A percentile compares a stretch with the other conserved stretches of the same genome.
These are phyloP conservation scores for Aspergillus sp. DNA, from an alignment of 2,329 filamentous ascomycete species.

Conservation along the genomic window DNA sequence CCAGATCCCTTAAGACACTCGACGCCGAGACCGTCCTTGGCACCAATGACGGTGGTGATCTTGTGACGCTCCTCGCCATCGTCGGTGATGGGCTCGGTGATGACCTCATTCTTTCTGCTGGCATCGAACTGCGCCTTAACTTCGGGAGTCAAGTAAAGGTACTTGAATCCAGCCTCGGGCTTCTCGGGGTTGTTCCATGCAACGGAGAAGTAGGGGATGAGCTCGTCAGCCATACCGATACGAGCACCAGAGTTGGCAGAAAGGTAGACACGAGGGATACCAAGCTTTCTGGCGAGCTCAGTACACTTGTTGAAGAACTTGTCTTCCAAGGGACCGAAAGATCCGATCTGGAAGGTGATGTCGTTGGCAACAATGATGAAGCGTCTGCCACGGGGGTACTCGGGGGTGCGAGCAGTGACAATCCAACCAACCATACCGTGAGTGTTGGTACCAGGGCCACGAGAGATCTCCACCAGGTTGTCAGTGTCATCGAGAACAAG, in stretches of 20 bases:
- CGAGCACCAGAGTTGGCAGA: slow-evolving; percentile 98
- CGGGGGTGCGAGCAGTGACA: slow-evolving; percentile 87
- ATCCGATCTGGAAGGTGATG: slow-evolving; percentile 98
- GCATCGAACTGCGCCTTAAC: slow-evolving; percentile 83
- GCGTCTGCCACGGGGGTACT: slow-evolving; percentile 86
- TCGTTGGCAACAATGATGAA: slow-evolving; percentile 98
- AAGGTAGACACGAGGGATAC: slow-evolving; percentile 94
- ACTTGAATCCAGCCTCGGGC: slow-evolving; percentile 90
- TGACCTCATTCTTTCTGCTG: slow-evolving; percentile 66
- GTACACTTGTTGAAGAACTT: slow-evolving; percentile 99
- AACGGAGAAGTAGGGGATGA: slow-evolving; percentile 95
- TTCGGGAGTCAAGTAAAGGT: slow-evolving; percentile 86
- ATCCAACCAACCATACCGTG: slow-evolving; percentile 99
- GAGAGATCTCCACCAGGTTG: slow-evolving; percentile 85
- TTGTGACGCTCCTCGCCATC: slow-evolving; percentile 87
- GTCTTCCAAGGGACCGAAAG: slow-evolving; percentile 93
- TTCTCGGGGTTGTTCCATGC: slow-evolving; percentile 84
- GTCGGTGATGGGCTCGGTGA: slow-evolving; percentile 82
- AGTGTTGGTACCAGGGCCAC: slow-evolving; percentile 89
- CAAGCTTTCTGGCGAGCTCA: slow-evolving; percentile 86
- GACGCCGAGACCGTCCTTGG: slow-evolving; percentile 93
- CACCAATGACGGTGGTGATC: slow-evolving; percentile 89
- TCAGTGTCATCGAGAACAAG: slow-evolving; percentile 92
- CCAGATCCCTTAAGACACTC: slow-evolving; percentile 96
- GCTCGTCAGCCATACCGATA: slow-evolving; percentile 91